Conservation (phyloP, 352 stramenopile genomes). For the Phytophthora palmivora region DNA sequence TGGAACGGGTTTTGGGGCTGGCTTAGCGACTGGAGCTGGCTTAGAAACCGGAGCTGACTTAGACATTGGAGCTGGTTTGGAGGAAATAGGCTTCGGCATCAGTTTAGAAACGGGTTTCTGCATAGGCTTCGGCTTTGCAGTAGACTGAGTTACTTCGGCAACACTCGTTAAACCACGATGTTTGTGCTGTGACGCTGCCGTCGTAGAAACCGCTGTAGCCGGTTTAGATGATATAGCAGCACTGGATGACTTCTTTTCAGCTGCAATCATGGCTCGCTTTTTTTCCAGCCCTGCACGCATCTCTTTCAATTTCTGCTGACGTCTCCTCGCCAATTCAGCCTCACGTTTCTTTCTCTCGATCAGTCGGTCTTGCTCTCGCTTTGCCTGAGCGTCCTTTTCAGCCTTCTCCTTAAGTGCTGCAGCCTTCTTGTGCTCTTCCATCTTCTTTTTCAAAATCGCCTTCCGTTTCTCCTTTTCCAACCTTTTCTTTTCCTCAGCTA, state of each 20-base stretch:
- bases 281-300: constrained; percentile 78
- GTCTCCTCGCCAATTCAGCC: constrained; percentile 63
- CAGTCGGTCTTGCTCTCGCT: constrained; percentile 66
- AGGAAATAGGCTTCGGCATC: too few relatives aligned
- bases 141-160: constrained; percentile 20
- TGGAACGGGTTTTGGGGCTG: constrained; percentile 9
- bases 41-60: constrained; percentile 21
- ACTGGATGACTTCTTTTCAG: constrained; percentile 49
- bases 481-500: constrained; percentile 75
- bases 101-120: constrained; percentile 18
- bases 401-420: constrained; percentile 80
- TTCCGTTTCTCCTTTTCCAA: constrained; percentile 70
- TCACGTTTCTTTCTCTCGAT: constrained; percentile 79
- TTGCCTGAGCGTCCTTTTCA: constrained; percentile 71
- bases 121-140: constrained; percentile 16
- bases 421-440: constrained; percentile 76
- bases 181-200: constrained; percentile 25
- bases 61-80: constrained; percentile 15
- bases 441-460: constrained; percentile 69
- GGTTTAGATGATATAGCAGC: constrained; percentile 15
- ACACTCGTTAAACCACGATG: constrained; percentile 31
- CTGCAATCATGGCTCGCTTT: constrained; percentile 61
- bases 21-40: constrained; percentile 12
- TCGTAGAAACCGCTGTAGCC: neutral
- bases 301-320: constrained; percentile 69